Base-by-base conservation (phyloP, 495 filamentous ascomycete genomes). In the Penicillium pancosmium region DNA sequence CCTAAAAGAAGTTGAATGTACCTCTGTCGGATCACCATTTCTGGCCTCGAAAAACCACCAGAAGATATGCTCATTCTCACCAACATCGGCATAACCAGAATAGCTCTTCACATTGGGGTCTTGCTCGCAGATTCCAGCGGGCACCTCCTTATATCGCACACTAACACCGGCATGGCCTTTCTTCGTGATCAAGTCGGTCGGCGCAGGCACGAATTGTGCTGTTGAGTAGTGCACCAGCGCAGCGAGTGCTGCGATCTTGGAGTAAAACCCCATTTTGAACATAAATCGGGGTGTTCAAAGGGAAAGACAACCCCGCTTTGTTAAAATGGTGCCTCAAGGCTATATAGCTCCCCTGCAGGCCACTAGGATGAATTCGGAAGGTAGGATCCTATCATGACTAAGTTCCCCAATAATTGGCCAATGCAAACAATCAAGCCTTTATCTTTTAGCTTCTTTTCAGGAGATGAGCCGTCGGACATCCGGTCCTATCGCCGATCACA, bases 21-120 rank as follows among this genome's bases (percentile, higher is more conserved):
- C 65, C 16, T 68, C 71, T 21, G 67, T 57, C 0, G 85, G 84
- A 57, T 86, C 75, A 34, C 63, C 59, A 56, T 82, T 79, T 55
- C 85, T 74, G 5, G 83, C 72, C 65, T 87, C 84, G 59, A 87
- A 87, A 63, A 86, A 86, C 83, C 83, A 87, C 65, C 79, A 88
- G 72, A 88, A 88, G 46, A 86, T 84, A 62, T 89, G 86, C 64
- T 87, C 68, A 62, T 85, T 65, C 51, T 83, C 81, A 2, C 62
- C 75, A 34, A 89, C 79, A 71, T 89, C 87, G 12, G 85, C 82
- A 60, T 88, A 90, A 4, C 87, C 87, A 25, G 82, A 83, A 68
- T 84, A 89, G 55, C 81, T 85, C 67, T 87, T 87, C 15, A 89
- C 85, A 44, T 77, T 71, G 1, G 86, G 85, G 56, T 86, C 80